These are phyloP conservation scores for Xylaria arbuscula DNA, from an alignment of 2,329 filamentous ascomycete genomes.

Conservation along the genomic window DNA sequence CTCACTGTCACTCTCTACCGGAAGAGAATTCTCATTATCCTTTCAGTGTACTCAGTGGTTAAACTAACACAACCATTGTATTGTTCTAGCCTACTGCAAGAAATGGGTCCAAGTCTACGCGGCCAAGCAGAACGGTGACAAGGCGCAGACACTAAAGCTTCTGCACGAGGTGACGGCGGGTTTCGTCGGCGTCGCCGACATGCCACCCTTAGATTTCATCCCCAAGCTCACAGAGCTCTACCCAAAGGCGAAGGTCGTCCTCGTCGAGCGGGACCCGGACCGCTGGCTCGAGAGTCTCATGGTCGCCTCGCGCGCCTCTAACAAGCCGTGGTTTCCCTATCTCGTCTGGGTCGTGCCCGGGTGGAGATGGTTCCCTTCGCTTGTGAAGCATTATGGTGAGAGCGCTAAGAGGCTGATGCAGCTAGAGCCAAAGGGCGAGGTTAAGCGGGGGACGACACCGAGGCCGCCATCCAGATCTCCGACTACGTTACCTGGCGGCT, in stretches of 20 bases:
- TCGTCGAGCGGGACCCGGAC: constrained; percentile 52
- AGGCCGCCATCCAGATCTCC: constrained; percentile 39
- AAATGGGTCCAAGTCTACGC: constrained; percentile 36
- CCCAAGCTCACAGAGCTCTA: constrained; percentile 60
- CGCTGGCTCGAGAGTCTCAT: constrained; percentile 52
- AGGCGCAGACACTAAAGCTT: constrained; percentile 46
- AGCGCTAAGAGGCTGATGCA: constrained; percentile 21
- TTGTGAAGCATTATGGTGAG: constrained; percentile 20
- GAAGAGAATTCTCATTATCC: not conserved
- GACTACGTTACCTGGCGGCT: constrained; percentile 27
- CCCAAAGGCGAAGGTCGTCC: constrained; percentile 61
- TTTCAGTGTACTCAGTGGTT: not conserved
- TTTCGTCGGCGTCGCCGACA: constrained; percentile 60
- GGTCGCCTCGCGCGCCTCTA: constrained; percentile 36
- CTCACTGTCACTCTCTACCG: not conserved
- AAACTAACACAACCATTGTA: not conserved
- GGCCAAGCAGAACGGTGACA: constrained; percentile 40
- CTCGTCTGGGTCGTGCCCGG: constrained; percentile 35
- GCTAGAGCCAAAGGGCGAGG: constrained; percentile 22
- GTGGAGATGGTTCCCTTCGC: constrained; percentile 33
- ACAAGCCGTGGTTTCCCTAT: constrained; percentile 36
- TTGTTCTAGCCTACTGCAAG: constrained; percentile 31
- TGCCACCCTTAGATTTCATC: constrained; percentile 56
- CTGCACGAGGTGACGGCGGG: constrained; percentile 54
- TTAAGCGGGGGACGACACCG: constrained; percentile 34